Evolutionary conservation across 2,329 filamentous ascomycete genomes (phyloP).

Genomic region (Stagonosporopsis vannaccii): DNA sequence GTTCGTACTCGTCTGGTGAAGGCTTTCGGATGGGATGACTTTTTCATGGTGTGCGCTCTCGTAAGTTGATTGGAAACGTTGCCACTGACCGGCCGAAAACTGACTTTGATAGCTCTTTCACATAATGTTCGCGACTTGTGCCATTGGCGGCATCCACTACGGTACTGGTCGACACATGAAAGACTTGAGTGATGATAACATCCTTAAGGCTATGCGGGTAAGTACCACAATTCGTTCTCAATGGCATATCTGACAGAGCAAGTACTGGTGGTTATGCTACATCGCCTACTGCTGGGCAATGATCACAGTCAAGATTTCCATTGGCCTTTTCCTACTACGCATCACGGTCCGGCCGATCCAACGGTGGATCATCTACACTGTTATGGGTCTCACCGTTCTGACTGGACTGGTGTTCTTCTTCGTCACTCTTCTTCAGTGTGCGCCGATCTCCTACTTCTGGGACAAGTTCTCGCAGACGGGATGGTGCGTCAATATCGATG

Average conservation of each 20-base stretch:
- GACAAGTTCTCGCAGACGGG: constrained; percentile 48
- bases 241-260: neutral
- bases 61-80: constrained; percentile 20
- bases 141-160: constrained; percentile 40
- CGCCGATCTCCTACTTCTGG: constrained; percentile 60
- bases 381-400: constrained; percentile 44
- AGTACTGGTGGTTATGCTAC: constrained; percentile 50
- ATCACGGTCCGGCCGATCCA: constrained; percentile 40
- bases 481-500: constrained; percentile 50
- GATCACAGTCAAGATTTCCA: constrained; percentile 44
- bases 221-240: constrained; percentile 1
- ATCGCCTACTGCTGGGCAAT: constrained; percentile 43
- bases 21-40: constrained; percentile 48
- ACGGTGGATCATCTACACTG: constrained; percentile 47
- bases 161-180: constrained; percentile 44
- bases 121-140: constrained; percentile 42
- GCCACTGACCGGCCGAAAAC: neutral
- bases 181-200: constrained; percentile 30
- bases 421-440: constrained; percentile 60
- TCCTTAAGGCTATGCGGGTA: constrained; percentile 41
- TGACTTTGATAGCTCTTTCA: constrained; percentile 28
- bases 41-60: constrained; percentile 41
- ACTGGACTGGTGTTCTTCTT: constrained; percentile 56
- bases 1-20: constrained; percentile 52
- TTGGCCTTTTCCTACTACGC: constrained; percentile 46